A percentile compares a stretch with the other conserved stretches of the same genome.
Conservation (phyloP, 495 filamentous ascomycete species). For the Neurospora terricola region DNA sequence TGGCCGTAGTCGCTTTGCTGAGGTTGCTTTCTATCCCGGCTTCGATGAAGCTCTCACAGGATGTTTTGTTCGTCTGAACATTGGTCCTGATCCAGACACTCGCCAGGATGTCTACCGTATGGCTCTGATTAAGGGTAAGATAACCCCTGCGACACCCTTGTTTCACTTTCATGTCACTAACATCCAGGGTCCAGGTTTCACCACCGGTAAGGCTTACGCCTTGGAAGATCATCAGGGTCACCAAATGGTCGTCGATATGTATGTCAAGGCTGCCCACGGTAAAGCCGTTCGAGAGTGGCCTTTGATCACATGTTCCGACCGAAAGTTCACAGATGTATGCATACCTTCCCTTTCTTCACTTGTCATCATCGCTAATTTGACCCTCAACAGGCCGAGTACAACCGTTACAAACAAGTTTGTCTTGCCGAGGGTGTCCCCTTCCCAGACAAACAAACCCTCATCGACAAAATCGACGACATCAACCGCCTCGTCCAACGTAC, state of each 20-base stretch:
- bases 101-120: slow-evolving; percentile 72
- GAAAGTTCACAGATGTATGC: slow-evolving; percentile 60
- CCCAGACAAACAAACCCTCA: slow-evolving; percentile 55
- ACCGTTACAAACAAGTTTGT: slow-evolving; percentile 71
- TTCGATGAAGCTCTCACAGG: slow-evolving; percentile 70
- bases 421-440: slow-evolving; percentile 59
- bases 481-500: slow-evolving; percentile 62
- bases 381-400: slow-evolving; percentile 55
- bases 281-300: slow-evolving; percentile 69
- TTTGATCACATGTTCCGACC: slow-evolving; percentile 74
- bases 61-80: slow-evolving; percentile 72
- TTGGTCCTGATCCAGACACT: slow-evolving; percentile 60
- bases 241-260: slow-evolving; percentile 63
- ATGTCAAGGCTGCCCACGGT: slow-evolving; percentile 63
- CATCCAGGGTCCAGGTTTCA: slow-evolving; percentile 47
- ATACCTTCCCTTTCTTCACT: not conserved
- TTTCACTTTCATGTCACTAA: not conserved
- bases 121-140: slow-evolving; percentile 70
- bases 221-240: slow-evolving; percentile 62
- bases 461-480: slow-evolving; percentile 69
- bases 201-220: slow-evolving; percentile 66
- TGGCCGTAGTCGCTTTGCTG: slow-evolving; percentile 68
- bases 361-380: slow-evolving; percentile 12
- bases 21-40: slow-evolving; percentile 82
- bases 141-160: not conserved